Conservation (phyloP, 2,329 filamentous ascomycete genomes). For the Neurospora sp. region DNA sequence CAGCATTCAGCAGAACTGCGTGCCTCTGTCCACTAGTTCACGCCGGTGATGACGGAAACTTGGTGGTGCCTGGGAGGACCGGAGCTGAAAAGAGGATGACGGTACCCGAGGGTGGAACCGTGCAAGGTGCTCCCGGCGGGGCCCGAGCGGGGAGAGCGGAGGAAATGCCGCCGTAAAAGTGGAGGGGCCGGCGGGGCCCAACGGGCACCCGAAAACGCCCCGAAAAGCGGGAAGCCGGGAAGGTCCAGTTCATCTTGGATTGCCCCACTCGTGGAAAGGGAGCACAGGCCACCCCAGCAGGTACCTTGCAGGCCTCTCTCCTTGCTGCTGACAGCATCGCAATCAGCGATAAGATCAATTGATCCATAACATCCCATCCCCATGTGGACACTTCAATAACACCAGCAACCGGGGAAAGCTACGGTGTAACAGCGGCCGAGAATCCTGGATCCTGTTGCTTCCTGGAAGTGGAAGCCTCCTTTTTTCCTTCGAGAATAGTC, state of each 20-base stretch:
- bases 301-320: neutral
- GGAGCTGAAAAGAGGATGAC: neutral
- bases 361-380: neutral
- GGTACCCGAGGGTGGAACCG: neutral
- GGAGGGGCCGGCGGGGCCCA: neutral
- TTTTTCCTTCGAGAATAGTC: neutral
- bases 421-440: neutral
- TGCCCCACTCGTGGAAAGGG: neutral
- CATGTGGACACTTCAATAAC: neutral
- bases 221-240: neutral
- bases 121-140: neutral
- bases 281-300: neutral
- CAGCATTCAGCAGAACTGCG: neutral
- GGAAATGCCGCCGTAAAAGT: neutral
- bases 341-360: neutral
- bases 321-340: neutral
- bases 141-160: neutral
- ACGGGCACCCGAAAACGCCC: neutral
- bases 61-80: neutral
- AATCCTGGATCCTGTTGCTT: neutral
- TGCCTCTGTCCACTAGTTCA: neutral
- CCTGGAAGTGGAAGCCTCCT: neutral
- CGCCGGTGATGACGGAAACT: neutral
- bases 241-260: neutral
- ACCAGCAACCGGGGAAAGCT: neutral